Conservation (phyloP, 2,329 filamentous ascomycete species). For the Xylaria sp. region DNA sequence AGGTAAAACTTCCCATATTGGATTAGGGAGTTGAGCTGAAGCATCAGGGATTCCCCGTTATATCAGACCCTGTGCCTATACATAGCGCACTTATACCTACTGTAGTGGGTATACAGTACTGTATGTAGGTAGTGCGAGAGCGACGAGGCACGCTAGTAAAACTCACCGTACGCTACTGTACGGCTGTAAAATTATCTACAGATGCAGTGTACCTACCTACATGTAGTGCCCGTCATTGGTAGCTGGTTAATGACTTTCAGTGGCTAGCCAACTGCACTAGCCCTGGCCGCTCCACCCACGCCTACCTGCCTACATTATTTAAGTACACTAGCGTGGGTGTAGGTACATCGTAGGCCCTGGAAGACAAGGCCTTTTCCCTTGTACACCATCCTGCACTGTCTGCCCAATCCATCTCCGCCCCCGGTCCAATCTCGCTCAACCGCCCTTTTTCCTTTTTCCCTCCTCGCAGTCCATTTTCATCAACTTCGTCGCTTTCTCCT, state of each 20-base stretch:
- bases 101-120: not conserved
- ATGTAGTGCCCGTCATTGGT: conserved; percentile 6
- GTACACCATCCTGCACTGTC: conserved; percentile 34
- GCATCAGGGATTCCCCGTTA: conserved; percentile 32
- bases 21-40: conserved; percentile 30
- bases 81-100: conserved; percentile 3
- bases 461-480: conserved; percentile 43
- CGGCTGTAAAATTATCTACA: conserved; percentile 9
- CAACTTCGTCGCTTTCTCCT: conserved; percentile 38
- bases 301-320: conserved; percentile 5
- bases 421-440: conserved; percentile 49
- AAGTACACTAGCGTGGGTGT: not conserved
- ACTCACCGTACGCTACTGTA: conserved; percentile 5
- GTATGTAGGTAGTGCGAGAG: not conserved
- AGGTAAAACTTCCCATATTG: conserved; percentile 30
- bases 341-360: conserved; percentile 11
- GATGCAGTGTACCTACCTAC: not conserved
- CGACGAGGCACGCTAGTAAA: not conserved
- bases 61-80: conserved; percentile 15
- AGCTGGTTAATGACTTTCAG: conserved; percentile 9
- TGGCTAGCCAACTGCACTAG: conserved; percentile 23
- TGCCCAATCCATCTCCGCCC: conserved; percentile 40
- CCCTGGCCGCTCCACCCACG: conserved; percentile 25
- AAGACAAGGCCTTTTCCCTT: conserved; percentile 30
- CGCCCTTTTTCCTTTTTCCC: conserved; percentile 49